Base-by-base conservation (phyloP, 176 grass and related monocot species). In the Oryza glaberrima region DNA sequence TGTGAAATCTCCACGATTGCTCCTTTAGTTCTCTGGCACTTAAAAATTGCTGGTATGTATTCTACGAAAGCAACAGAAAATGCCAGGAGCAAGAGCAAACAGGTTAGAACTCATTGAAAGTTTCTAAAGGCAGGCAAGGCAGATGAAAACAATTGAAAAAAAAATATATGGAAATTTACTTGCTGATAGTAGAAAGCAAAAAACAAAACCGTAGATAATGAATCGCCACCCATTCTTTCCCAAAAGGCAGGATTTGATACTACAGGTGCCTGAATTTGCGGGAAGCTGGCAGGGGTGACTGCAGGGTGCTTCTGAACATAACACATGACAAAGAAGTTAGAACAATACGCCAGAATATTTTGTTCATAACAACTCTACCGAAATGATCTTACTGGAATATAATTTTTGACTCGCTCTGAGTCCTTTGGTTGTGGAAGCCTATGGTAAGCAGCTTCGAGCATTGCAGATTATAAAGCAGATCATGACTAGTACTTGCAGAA, bases 171-270 rank as follows among this genome's bases (percentile, higher is more conserved):
- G 78, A 76, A 73, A 60, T 36, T 82, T 51, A 99, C 97, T 88
- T 90, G 97, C 82, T 96, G 97, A 78, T 99, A 94, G 78, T 99
- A 99, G 83, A 99, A 99, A 13, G 97, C 94, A 86, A 99, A 99
- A 82, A 99, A 99, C n/a, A 93, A 86, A 88, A 96, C 97, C 1
- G 94, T 92, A 73, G 91, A 84, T 76, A 94, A 76, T 73, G 97
- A 75, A 90, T 99, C 94, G 40, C 86, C 73, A 75, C 91, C 91
- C 7, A 96, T 83, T 77, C 93, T 87, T 90, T 96, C 97, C 97
- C 97, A 99, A 65, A 99, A 94, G 15, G 90, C 92, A 63, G 91
- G 90, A 84, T 99, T 96, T 12, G 90, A 90, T 56, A 99, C 84
- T 77, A 95, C 82, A 35, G 97, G 88, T 69, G 94, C 92, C 72